Base-by-base conservation (phyloP, 169 alveolate species). In the Prorocentrum cordatum region DNA sequence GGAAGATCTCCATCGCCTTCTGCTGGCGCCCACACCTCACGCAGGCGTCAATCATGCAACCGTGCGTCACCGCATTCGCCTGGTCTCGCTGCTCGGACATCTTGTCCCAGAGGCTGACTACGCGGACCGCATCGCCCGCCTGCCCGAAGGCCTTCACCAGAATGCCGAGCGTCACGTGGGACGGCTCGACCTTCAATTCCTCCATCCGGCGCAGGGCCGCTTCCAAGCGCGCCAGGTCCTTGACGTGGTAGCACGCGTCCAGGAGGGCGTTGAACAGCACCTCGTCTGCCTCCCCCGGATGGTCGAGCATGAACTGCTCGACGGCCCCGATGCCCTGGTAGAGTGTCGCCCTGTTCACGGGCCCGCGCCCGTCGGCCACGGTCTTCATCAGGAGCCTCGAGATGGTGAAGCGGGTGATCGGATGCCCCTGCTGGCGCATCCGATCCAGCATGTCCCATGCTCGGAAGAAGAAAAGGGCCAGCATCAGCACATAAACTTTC, bases 201-300 rank as follows among this genome's bases (percentile, higher is more conserved):
- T 79, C 67, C 90, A 80, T 80, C 80, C 77, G 50, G 22, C 22
- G 29, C 33, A 80, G 80, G 36, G 72, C 39, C 50, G 80, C 33
- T 58, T 80, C 90, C 24, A 80, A 61, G 50, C 90, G 77, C n/a
- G 42, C 62, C 31, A 80, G 47, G 68, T 80, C 90, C 90, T 80
- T 80, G 20, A 80, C 58, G 4, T 79, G 77, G 80, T 79, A 80
- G 80, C 90, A 80, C 3, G 90, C 62, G 58, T 80, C 90, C 35
- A 80, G 80, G 38, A 80, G 90, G 31, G 90, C 90, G 32, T 80
- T 80, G 90, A 80, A 62, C 38, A 80, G 50, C 38, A 80, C 90
- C 73, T 80, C 80, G 29, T 80, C 90, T 38, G 62, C 90, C 29
- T 80, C 90, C 90, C 62, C 79, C 22, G 90, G 90, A n/a, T 80